Percentiles rank a stretch among this genome's conserved stretches.
Conservation (phyloP, 768 basidiomycete species). For the Gloeopeniophorella convolvens region DNA sequence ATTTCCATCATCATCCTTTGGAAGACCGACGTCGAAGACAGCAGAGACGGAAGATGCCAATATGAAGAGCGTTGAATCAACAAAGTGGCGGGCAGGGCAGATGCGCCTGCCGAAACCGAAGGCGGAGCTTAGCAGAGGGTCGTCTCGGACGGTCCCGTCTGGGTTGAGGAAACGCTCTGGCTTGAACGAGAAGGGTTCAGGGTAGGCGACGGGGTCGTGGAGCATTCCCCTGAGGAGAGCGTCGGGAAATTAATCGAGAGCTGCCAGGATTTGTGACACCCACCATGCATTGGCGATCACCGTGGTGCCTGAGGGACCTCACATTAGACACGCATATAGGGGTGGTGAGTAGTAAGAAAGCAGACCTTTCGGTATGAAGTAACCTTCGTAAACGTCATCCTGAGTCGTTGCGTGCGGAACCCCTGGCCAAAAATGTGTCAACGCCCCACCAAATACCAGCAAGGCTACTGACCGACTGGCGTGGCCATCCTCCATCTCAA, state of each 20-base stretch:
- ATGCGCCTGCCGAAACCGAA: conserved; percentile 23
- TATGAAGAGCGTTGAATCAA: conserved; percentile 15
- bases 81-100: conserved; percentile 22
- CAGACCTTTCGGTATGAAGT: conserved; percentile 49
- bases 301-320: background rate
- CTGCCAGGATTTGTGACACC: background rate
- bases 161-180: conserved; percentile 20
- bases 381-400: conserved; percentile 50
- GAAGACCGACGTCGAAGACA: background rate
- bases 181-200: conserved; percentile 22
- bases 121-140: conserved; percentile 23
- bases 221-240: conserved; percentile 10
- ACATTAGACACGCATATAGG: background rate
- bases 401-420: conserved; percentile 51
- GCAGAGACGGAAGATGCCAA: conserved; percentile 5
- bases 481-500: conserved; percentile 48
- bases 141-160: conserved; percentile 25
- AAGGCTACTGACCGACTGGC: conserved; percentile 36
- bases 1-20: background rate
- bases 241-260: background rate
- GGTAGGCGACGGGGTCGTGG: conserved; percentile 20
- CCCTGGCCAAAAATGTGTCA: conserved; percentile 27
- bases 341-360: background rate
- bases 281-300: conserved; percentile 8
- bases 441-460: background rate